A percentile compares a stretch with the other conserved stretches of the same genome.
These are phyloP conservation scores for Eucalyptus regnans DNA, from an alignment of 345 rosid species.

Conservation along the genomic window DNA sequence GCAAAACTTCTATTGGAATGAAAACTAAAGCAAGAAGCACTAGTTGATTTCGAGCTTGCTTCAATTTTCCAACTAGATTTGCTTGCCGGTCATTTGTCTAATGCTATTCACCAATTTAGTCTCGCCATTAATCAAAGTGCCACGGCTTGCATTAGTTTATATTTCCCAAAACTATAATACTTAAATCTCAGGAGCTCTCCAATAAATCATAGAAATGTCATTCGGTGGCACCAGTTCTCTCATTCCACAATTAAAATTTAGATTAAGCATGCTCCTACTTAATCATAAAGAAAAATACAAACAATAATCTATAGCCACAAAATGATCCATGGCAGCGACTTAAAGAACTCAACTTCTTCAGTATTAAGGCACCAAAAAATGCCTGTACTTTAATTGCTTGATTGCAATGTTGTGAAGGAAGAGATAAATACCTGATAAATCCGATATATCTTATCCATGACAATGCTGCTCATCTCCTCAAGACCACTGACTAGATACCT, in stretches of 20 bases:
- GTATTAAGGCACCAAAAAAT: background rate
- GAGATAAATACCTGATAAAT: constrained; percentile 47
- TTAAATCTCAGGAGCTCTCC: background rate
- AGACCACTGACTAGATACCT: constrained; percentile 44
- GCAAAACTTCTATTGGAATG: background rate
- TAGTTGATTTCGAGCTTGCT: background rate
- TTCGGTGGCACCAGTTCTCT: background rate
- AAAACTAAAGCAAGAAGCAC: background rate
- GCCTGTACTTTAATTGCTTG: background rate
- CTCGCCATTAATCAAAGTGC: background rate
- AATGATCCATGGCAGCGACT: background rate
- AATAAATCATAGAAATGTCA: background rate
- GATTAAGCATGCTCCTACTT: background rate
- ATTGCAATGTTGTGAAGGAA: background rate
- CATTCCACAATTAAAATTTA: background rate
- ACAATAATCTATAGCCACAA: background rate
- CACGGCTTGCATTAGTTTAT: background rate
- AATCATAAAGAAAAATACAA: background rate
- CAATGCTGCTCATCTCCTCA: constrained; percentile 75
- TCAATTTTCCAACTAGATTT: background rate
- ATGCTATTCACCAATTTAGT: background rate
- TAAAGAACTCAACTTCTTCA: background rate
- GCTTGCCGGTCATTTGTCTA: background rate
- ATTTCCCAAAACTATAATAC: background rate
- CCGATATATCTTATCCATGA: constrained; percentile 37